A percentile compares a stretch with the other conserved stretches of the same genome.
Evolutionary conservation across 768 basidiomycete species (phyloP).

Genomic region (Suillus sp.): DNA sequence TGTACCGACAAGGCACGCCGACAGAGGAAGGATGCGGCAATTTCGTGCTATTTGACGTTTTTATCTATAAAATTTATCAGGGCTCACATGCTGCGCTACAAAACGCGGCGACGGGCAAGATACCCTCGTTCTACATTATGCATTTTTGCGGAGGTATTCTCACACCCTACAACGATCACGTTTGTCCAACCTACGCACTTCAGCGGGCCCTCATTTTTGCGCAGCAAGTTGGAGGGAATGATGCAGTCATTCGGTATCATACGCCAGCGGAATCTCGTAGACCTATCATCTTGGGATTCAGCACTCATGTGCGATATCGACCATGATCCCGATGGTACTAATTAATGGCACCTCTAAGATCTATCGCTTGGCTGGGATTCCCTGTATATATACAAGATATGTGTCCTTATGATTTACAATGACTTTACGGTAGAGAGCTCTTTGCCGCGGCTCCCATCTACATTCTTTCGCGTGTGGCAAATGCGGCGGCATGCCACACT

Average conservation of each 20-base stretch:
- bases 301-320: neutral
- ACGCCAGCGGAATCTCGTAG: neutral
- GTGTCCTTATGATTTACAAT: neutral
- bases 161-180: neutral
- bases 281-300: neutral
- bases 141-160: conserved; percentile 4
- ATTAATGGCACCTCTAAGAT: neutral
- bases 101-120: conserved; percentile 4
- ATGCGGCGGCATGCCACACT: neutral
- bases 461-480: neutral
- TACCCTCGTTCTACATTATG: conserved; percentile 3
- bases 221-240: neutral
- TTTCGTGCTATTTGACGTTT: conserved; percentile 7
- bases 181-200: neutral
- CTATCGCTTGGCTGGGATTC: neutral
- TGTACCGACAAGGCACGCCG: neutral
- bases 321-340: neutral
- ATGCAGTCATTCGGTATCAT: neutral
- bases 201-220: neutral
- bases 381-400: neutral
- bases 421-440: neutral
- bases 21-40: neutral
- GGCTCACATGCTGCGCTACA: neutral
- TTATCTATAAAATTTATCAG: neutral
- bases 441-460: conserved; percentile 4